Conservation (phyloP, 768 basidiomycete species). For the Auricularia sp. region DNA sequence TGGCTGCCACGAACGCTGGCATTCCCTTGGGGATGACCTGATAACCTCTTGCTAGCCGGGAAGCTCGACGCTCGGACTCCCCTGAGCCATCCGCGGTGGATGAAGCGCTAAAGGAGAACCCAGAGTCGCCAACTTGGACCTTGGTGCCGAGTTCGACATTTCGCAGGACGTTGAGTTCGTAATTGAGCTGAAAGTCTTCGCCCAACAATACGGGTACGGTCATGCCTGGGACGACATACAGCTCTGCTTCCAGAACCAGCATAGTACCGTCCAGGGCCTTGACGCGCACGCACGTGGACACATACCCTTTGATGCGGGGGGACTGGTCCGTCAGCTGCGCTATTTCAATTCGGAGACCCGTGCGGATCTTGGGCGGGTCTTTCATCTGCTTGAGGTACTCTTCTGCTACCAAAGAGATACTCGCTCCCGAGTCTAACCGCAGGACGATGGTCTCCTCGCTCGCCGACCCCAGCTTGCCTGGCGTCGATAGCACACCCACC, state of each 20-base stretch:
- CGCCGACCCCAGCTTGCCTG: background rate
- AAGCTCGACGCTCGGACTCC: constrained; percentile 3
- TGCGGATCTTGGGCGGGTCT: background rate
- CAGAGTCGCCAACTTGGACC: constrained; percentile 12
- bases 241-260: background rate
- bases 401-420: background rate
- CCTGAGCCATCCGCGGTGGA: background rate
- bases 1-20: background rate
- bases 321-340: background rate
- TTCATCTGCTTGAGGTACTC: background rate
- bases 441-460: background rate
- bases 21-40: background rate
- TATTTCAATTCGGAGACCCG: background rate
- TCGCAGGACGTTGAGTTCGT: constrained; percentile 14
- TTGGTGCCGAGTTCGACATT: constrained; percentile 4
- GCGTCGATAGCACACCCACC: background rate
- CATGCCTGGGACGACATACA: constrained; percentile 17
- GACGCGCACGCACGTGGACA: constrained; percentile 8
- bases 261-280: background rate
- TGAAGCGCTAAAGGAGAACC: constrained; percentile 5
- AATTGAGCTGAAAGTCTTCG: constrained; percentile 18
- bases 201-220: constrained; percentile 22
- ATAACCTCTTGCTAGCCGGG: background rate
- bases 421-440: background rate
- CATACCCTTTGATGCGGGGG: constrained; percentile 12